Conservation (phyloP, 805 yeast genomes). For the Candida easanensis region DNA sequence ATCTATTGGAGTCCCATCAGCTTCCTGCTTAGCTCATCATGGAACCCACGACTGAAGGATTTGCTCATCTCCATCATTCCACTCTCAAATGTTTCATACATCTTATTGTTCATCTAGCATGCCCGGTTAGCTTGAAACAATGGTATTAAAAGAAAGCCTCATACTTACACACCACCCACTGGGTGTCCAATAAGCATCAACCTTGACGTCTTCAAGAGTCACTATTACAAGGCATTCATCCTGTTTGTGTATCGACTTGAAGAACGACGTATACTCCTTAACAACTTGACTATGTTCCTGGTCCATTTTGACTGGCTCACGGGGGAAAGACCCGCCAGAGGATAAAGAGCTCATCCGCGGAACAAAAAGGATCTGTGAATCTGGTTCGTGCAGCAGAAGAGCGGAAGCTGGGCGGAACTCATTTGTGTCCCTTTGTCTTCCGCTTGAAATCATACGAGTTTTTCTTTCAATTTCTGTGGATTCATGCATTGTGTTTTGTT, state of each 20-base stretch:
- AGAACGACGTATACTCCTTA: conserved; percentile 6
- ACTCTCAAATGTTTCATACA: conserved; percentile 30
- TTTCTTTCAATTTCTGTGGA: too few species aligned
- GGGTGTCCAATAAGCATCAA: conserved; percentile 1
- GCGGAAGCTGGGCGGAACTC: too few species aligned
- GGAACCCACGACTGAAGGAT: conserved; percentile 11
- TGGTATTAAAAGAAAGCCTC: background rate
- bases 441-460: too few species aligned
- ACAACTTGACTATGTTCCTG: conserved; percentile 6
- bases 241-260: background rate
- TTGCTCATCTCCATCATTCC: conserved; percentile 20
- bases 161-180: conserved; percentile 9
- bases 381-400: too few species aligned
- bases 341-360: too few species aligned
- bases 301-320: too few species aligned
- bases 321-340: too few species aligned
- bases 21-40: conserved; percentile 6
- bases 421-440: too few species aligned
- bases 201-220: background rate
- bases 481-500: too few species aligned
- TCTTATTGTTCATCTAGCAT: background rate
- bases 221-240: background rate
- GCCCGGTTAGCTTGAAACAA: background rate
- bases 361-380: too few species aligned
- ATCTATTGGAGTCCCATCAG: background rate